Evolutionary conservation across 2,329 filamentous ascomycete genomes (phyloP).

Genomic region (Exophiala aquamarina): DNA sequence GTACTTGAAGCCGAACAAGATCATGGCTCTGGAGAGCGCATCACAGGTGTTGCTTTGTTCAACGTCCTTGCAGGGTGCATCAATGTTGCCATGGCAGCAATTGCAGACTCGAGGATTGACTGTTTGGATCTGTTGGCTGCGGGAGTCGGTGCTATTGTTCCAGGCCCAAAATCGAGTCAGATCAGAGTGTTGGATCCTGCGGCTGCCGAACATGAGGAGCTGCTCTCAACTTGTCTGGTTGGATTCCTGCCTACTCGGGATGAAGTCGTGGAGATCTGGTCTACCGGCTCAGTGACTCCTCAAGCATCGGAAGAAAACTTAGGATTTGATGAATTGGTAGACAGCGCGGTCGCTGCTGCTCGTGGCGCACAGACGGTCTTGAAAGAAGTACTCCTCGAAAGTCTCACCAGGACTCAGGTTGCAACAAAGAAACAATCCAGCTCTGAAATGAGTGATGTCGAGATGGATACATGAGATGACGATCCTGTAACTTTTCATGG

Average conservation of each 20-base stretch:
- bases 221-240: slow-evolving; percentile 83
- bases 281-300: slow-evolving; percentile 63
- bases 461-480: slow-evolving; percentile 31
- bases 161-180: slow-evolving; percentile 37
- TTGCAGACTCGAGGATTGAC: slow-evolving; percentile 93
- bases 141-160: slow-evolving; percentile 79
- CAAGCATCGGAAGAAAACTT: slow-evolving; percentile 25
- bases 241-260: slow-evolving; percentile 84
- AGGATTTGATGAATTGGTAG: slow-evolving; percentile 49
- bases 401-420: slow-evolving; percentile 30
- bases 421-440: slow-evolving; percentile 6
- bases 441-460: slow-evolving; percentile 24
- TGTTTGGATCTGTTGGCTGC: slow-evolving; percentile 88
- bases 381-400: slow-evolving; percentile 61
- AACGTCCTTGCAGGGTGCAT: slow-evolving; percentile 89
- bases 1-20: slow-evolving; percentile 86
- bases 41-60: slow-evolving; percentile 82
- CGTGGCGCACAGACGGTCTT: slow-evolving; percentile 60
- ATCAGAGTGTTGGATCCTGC: slow-evolving; percentile 71
- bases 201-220: slow-evolving; percentile 72
- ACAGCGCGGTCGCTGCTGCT: slow-evolving; percentile 64
- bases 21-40: slow-evolving; percentile 49
- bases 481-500: too few relatives aligned
- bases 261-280: slow-evolving; percentile 92
- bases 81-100: slow-evolving; percentile 86